A percentile compares a stretch with the other conserved stretches of the same genome.
These are phyloP conservation scores for Trichosanthes cucumerina DNA, from an alignment of 306 rosid species.

Conservation along the genomic window DNA sequence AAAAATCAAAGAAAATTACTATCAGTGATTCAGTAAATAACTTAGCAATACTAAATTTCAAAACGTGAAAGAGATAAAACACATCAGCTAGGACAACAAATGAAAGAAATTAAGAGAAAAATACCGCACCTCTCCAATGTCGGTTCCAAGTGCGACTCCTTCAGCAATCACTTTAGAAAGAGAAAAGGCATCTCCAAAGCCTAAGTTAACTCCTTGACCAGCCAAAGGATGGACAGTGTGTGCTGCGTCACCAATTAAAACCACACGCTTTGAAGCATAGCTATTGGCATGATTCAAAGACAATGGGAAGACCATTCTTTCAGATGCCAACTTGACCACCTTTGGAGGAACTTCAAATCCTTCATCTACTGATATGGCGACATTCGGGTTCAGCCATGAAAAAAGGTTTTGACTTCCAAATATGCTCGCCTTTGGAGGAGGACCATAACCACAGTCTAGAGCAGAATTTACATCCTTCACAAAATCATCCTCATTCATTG, in stretches of 20 bases:
- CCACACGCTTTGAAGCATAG: constrained; percentile 62
- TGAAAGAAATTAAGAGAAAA: not conserved
- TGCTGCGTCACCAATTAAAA: constrained; percentile 85
- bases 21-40: not conserved
- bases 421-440: constrained; percentile 49
- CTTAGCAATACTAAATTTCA: not conserved
- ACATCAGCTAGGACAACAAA: not conserved
- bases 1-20: not conserved
- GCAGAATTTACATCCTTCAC: constrained; percentile 58
- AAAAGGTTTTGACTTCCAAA: constrained; percentile 38
- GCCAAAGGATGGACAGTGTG: constrained; percentile 95
- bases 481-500: constrained; percentile 44
- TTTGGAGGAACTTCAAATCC: constrained; percentile 72
- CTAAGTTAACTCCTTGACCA: constrained; percentile 95
- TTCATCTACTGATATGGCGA: constrained; percentile 37
- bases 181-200: constrained; percentile 74
- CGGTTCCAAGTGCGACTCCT: constrained; percentile 69
- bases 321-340: constrained; percentile 54
- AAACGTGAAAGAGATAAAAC: not conserved
- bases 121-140: constrained; percentile 65
- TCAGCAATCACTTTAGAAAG: constrained; percentile 69
- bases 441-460: constrained; percentile 63
- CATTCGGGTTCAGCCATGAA: constrained; percentile 54
- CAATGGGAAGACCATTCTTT: constrained; percentile 72
- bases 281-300: constrained; percentile 66